phyloP scores from a whole-genome alignment of 2,329 filamentous ascomycete species.

The Hypocrella siamensis region DNA sequence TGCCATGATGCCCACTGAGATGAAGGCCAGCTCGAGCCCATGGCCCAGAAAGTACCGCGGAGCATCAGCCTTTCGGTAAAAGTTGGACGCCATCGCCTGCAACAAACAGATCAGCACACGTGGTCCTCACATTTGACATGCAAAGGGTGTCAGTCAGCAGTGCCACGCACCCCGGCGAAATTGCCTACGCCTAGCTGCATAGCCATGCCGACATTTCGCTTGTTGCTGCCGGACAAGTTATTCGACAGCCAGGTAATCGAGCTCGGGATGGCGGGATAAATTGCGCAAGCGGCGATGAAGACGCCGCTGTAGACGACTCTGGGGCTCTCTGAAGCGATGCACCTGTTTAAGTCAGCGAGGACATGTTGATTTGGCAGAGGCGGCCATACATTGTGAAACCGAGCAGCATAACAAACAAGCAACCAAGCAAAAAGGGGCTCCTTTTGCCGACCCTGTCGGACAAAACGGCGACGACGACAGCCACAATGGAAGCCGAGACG shows the following conservation, averaged over 20 bases:
- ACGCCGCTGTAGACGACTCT: conserved; percentile 56
- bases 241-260: conserved; percentile 68
- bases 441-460: conserved; percentile 39
- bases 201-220: conserved; percentile 50
- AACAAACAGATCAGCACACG: not conserved
- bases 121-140: not conserved
- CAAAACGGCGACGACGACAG: conserved; percentile 34
- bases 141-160: not conserved
- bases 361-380: too few relatives aligned
- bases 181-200: conserved; percentile 49
- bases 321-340: conserved; percentile 40
- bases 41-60: conserved; percentile 36
- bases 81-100: conserved; percentile 56
- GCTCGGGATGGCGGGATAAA: conserved; percentile 67
- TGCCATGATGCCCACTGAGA: conserved; percentile 27
- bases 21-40: conserved; percentile 32
- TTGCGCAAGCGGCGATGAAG: conserved; percentile 61
- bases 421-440: conserved; percentile 38
- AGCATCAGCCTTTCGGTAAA: conserved; percentile 40
- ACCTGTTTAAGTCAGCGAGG: conserved; percentile 23
- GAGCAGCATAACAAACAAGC: conserved; percentile 35
- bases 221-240: conserved; percentile 53
- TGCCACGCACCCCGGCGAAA: conserved; percentile 27
- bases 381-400: conserved; percentile 37
- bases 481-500: conserved; percentile 46